Conservation (phyloP, 1,139 yeast species). For the Spathaspora jeffriesii region DNA sequence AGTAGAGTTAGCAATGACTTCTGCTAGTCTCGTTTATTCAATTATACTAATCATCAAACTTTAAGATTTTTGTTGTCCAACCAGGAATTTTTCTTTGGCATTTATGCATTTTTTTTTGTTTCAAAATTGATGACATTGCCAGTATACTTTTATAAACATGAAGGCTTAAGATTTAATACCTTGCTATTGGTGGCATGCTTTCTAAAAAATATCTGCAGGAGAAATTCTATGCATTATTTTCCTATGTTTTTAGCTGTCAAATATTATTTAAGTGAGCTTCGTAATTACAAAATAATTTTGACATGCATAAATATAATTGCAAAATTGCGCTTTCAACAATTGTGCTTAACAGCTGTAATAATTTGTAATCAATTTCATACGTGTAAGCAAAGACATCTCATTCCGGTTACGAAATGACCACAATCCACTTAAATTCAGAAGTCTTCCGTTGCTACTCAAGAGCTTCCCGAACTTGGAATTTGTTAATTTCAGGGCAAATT, state of each 20-base stretch:
- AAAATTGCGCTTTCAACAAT: neutral
- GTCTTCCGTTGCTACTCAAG: too few relatives aligned
- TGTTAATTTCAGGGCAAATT: too few relatives aligned
- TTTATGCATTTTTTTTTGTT: constrained; percentile 57
- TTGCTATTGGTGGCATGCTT: too few relatives aligned
- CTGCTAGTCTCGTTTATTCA: constrained; percentile 95
- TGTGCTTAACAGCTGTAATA: neutral
- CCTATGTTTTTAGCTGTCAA: neutral
- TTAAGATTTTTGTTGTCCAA: constrained; percentile 86
- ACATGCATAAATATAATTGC: neutral
- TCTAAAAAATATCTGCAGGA: neutral
- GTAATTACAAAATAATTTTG: neutral
- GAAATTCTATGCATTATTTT: neutral
- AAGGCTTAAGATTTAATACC: neutral
- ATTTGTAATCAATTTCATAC: too few relatives aligned
- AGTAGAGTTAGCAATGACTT: constrained; percentile 82
- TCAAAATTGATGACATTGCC: too few relatives aligned
- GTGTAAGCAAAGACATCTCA: too few relatives aligned
- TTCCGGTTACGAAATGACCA: neutral
- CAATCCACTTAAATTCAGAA: too few relatives aligned
- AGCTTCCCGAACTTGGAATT: too few relatives aligned
- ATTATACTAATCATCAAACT: constrained; percentile 90
- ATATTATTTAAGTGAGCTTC: neutral
- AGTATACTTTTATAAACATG: neutral
- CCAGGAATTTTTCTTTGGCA: constrained; percentile 80